Conservation (phyloP, 2,329 filamentous ascomycete genomes). For the Aspergillus bombycis region DNA sequence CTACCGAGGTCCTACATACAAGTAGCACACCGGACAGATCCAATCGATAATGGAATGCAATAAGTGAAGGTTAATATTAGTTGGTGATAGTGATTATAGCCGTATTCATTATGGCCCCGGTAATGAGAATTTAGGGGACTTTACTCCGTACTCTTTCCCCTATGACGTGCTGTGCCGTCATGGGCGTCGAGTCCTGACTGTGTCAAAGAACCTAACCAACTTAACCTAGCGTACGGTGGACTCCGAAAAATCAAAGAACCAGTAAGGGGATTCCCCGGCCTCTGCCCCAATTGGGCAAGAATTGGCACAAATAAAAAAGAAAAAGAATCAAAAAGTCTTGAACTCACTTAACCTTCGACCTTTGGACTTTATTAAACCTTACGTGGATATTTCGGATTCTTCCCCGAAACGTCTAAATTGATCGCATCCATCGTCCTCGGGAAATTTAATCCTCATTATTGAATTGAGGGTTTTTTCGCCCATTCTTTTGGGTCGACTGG, state of each 20-base stretch:
- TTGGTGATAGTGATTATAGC: not conserved
- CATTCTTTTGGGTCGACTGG: slow-evolving; percentile 20
- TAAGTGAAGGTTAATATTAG: not conserved
- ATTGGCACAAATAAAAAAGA: not conserved
- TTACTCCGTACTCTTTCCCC: not conserved
- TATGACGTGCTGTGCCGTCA: slow-evolving; percentile 3
- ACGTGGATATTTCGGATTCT: slow-evolving; percentile 5
- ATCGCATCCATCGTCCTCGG: slow-evolving; percentile 11
- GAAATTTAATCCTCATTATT: slow-evolving; percentile 9
- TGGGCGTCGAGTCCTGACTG: slow-evolving; percentile 4
- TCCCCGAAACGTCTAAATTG: slow-evolving; percentile 5
- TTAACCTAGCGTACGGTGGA: not conserved
- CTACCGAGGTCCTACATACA: too few relatives aligned
- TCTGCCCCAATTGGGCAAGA: not conserved
- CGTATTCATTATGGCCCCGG: too few relatives aligned
- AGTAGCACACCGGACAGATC: not conserved
- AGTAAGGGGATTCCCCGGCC: not conserved
- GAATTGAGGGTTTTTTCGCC: slow-evolving; percentile 18
- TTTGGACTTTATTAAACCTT: slow-evolving; percentile 10
- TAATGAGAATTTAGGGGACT: not conserved
- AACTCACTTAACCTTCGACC: not conserved
- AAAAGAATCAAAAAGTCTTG: not conserved
- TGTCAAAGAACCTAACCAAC: not conserved
- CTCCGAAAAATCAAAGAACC: not conserved
- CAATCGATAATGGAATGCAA: not conserved